Evolutionary conservation across 108 stramenopile species (phyloP).

Genomic region (Mayamaea pseudoterrestris): DNA sequence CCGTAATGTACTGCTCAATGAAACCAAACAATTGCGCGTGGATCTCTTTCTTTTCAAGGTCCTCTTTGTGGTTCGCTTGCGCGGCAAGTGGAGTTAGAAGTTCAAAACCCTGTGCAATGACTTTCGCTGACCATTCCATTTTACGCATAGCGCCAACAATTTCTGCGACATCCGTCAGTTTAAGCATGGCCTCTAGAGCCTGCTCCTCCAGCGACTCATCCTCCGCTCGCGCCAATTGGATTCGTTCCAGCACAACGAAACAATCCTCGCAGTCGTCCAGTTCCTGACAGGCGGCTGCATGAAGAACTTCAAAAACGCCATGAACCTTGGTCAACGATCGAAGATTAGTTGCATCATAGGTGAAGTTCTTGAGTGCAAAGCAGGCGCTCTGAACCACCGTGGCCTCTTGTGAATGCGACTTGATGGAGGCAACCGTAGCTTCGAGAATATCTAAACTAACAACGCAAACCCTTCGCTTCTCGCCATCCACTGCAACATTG

Average conservation of each 20-base stretch:
- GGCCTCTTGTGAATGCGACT: slow-evolving; percentile 8
- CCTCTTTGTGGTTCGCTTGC: not conserved
- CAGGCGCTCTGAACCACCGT: slow-evolving; percentile 17
- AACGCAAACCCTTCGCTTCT: slow-evolving; percentile 14
- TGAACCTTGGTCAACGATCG: slow-evolving; percentile 12
- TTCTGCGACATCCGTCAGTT: not conserved
- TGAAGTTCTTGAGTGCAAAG: slow-evolving; percentile 32
- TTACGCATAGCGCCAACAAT: slow-evolving; percentile 10
- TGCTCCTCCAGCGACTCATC: slow-evolving; percentile 24
- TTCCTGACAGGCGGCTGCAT: slow-evolving; percentile 4
- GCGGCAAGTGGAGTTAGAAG: not conserved
- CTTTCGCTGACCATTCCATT: slow-evolving; percentile 10
- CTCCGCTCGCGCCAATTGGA: slow-evolving; percentile 11
- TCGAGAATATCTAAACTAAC: slow-evolving; percentile 11
- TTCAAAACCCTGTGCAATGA: slow-evolving; percentile 1
- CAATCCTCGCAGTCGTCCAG: slow-evolving; percentile 8
- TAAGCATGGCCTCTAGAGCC: slow-evolving; percentile 1
- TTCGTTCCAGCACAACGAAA: slow-evolving; percentile 10
- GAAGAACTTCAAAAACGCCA: slow-evolving; percentile 7
- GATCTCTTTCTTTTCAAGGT: not conserved
- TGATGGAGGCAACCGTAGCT: slow-evolving; percentile 14
- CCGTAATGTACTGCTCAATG: too few species aligned
- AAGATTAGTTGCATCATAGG: slow-evolving; percentile 26
- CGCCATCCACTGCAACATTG: slow-evolving; percentile 21
- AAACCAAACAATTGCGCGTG: not conserved